phyloP scores from a whole-genome alignment of 2,329 filamentous ascomycete species.

The Fusarium odoratissimum region DNA sequence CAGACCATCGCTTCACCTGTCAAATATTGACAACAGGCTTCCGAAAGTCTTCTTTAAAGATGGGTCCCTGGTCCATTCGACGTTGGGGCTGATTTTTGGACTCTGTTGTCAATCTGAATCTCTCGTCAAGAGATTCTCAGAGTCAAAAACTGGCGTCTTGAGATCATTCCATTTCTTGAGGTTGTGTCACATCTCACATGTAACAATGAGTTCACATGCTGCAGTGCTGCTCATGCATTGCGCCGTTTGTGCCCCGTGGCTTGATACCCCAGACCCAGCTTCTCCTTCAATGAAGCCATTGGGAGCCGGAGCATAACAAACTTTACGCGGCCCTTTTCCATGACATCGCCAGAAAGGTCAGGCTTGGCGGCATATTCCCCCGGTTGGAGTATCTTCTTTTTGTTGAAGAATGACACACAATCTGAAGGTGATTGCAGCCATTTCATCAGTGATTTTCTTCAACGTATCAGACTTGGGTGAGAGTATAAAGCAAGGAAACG shows the following conservation, averaged over 20 bases:
- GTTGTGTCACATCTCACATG: slow-evolving; percentile 30
- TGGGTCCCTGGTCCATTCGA: slow-evolving; percentile 12
- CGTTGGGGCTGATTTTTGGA: neutral
- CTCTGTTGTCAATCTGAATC: slow-evolving; percentile 5
- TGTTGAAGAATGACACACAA: neutral
- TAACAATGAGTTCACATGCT: slow-evolving; percentile 2
- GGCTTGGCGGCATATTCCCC: neutral
- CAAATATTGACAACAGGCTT: slow-evolving; percentile 11
- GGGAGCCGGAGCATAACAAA: too few relatives aligned
- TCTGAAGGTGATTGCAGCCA: neutral
- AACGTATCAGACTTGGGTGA: too few relatives aligned
- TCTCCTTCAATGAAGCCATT: neutral
- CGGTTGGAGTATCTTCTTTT: neutral
- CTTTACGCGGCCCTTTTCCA: neutral
- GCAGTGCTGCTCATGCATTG: slow-evolving; percentile 13
- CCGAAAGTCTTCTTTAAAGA: slow-evolving; percentile 7
- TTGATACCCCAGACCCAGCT: neutral
- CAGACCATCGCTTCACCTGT: slow-evolving; percentile 18
- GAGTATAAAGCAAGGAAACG: neutral
- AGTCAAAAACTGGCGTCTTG: neutral
- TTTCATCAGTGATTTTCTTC: neutral
- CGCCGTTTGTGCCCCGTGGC: neutral
- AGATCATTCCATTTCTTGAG: slow-evolving; percentile 14
- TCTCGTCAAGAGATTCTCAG: neutral
- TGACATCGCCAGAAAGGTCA: neutral